Percentiles rank a stretch among this genome's conserved stretches.
These are phyloP conservation scores for Skeletonema costatum DNA, from an alignment of 108 stramenopile species.

Conservation along the genomic window DNA sequence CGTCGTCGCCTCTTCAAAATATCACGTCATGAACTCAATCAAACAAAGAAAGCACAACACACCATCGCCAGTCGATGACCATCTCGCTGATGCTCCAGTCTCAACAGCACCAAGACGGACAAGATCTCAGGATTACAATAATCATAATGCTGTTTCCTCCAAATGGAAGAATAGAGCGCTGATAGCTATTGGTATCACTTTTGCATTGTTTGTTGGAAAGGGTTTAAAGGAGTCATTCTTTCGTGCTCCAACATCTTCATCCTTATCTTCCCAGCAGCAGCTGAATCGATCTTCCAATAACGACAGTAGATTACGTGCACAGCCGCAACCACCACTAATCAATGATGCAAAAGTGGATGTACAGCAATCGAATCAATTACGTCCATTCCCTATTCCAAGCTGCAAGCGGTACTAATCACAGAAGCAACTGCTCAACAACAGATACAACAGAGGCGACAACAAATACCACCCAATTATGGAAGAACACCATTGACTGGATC, in stretches of 20 bases:
- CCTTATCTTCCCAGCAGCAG: background rate
- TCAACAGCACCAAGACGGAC: background rate
- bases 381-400: slow-evolving; percentile 4
- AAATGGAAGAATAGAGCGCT: background rate
- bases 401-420: background rate
- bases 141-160: background rate
- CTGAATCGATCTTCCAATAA: background rate
- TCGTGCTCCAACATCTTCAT: background rate
- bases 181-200: background rate
- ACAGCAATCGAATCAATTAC: background rate
- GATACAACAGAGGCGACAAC: background rate
- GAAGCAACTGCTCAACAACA: background rate
- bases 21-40: background rate
- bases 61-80: background rate
- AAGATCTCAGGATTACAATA: background rate
- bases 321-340: background rate
- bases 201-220: background rate
- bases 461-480: slow-evolving; percentile 9
- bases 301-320: background rate
- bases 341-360: background rate
- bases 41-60: background rate
- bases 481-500: slow-evolving; percentile 9
- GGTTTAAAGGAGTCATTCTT: background rate
- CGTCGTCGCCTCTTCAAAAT: background rate
- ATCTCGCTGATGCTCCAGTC: background rate